Percentiles rank a stretch among this genome's conserved stretches.
Conservation (phyloP, 129 eudicot species). For the Calendula officinalis region DNA sequence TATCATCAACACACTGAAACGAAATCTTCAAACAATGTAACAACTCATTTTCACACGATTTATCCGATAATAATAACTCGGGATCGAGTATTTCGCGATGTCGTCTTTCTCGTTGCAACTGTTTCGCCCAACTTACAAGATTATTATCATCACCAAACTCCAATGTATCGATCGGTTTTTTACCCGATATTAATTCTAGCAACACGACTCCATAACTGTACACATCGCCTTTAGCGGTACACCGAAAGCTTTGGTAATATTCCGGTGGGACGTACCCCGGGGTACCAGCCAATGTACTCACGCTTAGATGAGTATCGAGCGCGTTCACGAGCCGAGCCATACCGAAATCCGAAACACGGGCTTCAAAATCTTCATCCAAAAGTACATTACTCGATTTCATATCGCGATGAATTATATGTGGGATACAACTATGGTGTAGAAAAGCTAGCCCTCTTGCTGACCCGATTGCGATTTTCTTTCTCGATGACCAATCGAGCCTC, state of each 20-base stretch:
- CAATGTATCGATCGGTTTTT: conserved; percentile 63
- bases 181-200: conserved; percentile 73
- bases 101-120: conserved; percentile 50
- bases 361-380: conserved; percentile 77
- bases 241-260: conserved; percentile 86
- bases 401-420: conserved; percentile 84
- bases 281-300: conserved; percentile 81
- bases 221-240: conserved; percentile 88
- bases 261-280: conserved; percentile 93
- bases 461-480: conserved; percentile 76
- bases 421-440: conserved; percentile 91
- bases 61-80: conserved; percentile 43
- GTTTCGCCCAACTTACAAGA: conserved; percentile 92
- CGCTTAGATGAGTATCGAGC: conserved; percentile 76
- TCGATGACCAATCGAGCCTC: conserved; percentile 60
- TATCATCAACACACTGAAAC: conserved; percentile 79
- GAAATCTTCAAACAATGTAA: conserved; percentile 68
- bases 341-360: conserved; percentile 83
- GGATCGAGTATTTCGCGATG: conserved; percentile 63
- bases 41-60: conserved; percentile 54
- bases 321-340: conserved; percentile 88
- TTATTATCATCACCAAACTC: conserved; percentile 82
- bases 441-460: conserved; percentile 86
- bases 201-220: conserved; percentile 80
- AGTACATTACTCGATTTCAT: conserved; percentile 90